Evolutionary conservation across 257 asterid species (phyloP), one percentile per base, ranked within the genome.

Genomic region (Anisodus acutangulus): DNA sequence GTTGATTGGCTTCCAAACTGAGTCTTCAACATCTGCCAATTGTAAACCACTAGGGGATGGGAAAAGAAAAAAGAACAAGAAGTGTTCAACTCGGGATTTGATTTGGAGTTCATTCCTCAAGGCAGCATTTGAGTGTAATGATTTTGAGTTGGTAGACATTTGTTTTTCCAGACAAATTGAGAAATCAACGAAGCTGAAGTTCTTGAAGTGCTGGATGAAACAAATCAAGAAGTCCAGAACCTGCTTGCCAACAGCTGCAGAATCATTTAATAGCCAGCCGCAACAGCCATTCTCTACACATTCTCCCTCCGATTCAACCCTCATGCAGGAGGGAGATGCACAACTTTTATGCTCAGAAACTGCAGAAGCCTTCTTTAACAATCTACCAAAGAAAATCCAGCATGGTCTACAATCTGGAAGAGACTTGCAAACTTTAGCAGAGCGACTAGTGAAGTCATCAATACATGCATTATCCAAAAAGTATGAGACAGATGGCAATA

Each of bases 201-300:
- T 95, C 86, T 88, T 97, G 63, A 93, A 89, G 88, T 95, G 98
- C 89, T 97, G 99, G 99, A 90, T 93, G 93, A 93, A 92, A 83
- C 99, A 94, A 88, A 89, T 92, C 19, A 41, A 35, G 79, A 91
- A 87, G 91, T 76, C 45, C 86, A 82, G 89, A 85, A 88, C 83
- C 6, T 64, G 60, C 84, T 54, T 74, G 86, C 82, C 74, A 66
- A 86, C 79, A 59, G 13, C 81, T 83, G 53, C 84, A 74, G 88
- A 84, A 3, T 90, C 54, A 82, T 83, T 86, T 86, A 87, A 91
- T 79, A 67, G 85, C 68, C 35, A 35, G 22, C 84, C 81, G 78
- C 89, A 86, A 64, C 74, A 87, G 84, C 82, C 88, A 71, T 87
- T 17, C 84, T 88, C 85, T 60, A 88, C 86, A 84, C 87, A 39